Percentiles rank a stretch among this genome's conserved stretches.
These are phyloP conservation scores for Rhizopus microsporus DNA, from an alignment of 371 early-diverging fungal species.

Conservation along the genomic window DNA sequence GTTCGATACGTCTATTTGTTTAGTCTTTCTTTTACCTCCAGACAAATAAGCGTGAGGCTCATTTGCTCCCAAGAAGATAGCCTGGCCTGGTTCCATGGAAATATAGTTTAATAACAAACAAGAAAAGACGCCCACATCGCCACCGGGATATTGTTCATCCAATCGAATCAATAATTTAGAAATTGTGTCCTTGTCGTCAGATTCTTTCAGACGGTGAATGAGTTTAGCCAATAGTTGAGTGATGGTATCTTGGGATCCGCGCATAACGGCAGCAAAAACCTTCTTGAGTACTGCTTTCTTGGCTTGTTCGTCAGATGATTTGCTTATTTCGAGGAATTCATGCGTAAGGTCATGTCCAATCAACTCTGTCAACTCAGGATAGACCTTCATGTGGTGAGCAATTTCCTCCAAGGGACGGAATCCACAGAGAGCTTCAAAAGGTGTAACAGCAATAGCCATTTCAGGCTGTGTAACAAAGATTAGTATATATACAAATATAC, in stretches of 20 bases:
- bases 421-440: slow-evolving; percentile 95
- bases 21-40: slow-evolving; percentile 63
- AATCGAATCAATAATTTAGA: slow-evolving; percentile 76
- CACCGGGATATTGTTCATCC: slow-evolving; percentile 82
- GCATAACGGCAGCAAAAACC: slow-evolving; percentile 78
- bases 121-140: slow-evolving; percentile 91
- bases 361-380: slow-evolving; percentile 77
- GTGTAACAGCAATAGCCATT: slow-evolving; percentile 95
- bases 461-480: slow-evolving; percentile 72
- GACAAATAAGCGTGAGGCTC: slow-evolving; percentile 97
- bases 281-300: slow-evolving; percentile 62
- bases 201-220: slow-evolving; percentile 46
- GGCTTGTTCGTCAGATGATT: slow-evolving; percentile 25
- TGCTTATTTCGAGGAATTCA: slow-evolving; percentile 36
- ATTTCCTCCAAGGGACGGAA: slow-evolving; percentile 91
- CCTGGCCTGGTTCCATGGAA: slow-evolving; percentile 79
- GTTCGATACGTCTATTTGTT: slow-evolving; percentile 2
- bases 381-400: slow-evolving; percentile 54
- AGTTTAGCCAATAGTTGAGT: slow-evolving; percentile 51
- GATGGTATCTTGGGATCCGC: slow-evolving; percentile 51
- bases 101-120: slow-evolving; percentile 89
- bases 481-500: background rate
- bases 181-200: slow-evolving; percentile 22
- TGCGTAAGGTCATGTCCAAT: slow-evolving; percentile 54
- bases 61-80: slow-evolving; percentile 94